Evolutionary conservation across 371 early-diverging fungal genomes (phyloP), one percentile per base, ranked within the genome.

Genomic region (Smittium culicis): DNA sequence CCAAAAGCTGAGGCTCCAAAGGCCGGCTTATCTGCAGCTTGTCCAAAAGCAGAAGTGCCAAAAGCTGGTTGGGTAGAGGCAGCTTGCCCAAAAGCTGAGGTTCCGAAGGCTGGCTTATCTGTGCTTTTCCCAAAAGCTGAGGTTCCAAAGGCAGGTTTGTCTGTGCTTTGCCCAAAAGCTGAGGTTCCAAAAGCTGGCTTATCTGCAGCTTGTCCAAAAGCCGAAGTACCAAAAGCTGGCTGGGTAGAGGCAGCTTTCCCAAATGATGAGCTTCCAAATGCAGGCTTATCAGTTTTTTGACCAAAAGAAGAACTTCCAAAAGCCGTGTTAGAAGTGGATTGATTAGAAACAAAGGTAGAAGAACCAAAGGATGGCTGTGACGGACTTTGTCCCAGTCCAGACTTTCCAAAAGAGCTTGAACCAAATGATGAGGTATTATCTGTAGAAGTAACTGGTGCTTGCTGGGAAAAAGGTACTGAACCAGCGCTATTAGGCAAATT

Each of bases 271-370:
- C 5, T 2, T 3, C 57, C 57, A 66, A 66, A 61, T 66, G 59
- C 60, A 20, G 67, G 57, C 11, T 3, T 5, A 65, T 14, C 55
- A 25, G 61, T 34, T 61, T 35, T 59, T 57, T 25, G 57, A 58
- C 66, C 54, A 35, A 35, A 54, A 33, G 64, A 34, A 35, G 28
- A 29, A n/a, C 16, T 54, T 35, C 60, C 60, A 60, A 60, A 60
- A 34, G 34, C 27, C 5, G 31, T 5, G 5, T 59, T 5, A 35
- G 64, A 29, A 29, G 8, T 28, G 24, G 56, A 35, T n/a, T 54
- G 64, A n/a, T 3, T 61, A 17, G 25, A 25, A 61, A 25, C 35
- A 27, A 29, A 34, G 27, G 64, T 35, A 16, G 27, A 28, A 31
- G 64, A 5, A 29, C 29, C 29, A 35, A 64, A 29, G 25, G 60